A percentile compares a stretch with the other conserved stretches of the same genome.
phyloP scores from a whole-genome alignment of 2,329 filamentous ascomycete species.

The Pseudocercospora ulei region DNA sequence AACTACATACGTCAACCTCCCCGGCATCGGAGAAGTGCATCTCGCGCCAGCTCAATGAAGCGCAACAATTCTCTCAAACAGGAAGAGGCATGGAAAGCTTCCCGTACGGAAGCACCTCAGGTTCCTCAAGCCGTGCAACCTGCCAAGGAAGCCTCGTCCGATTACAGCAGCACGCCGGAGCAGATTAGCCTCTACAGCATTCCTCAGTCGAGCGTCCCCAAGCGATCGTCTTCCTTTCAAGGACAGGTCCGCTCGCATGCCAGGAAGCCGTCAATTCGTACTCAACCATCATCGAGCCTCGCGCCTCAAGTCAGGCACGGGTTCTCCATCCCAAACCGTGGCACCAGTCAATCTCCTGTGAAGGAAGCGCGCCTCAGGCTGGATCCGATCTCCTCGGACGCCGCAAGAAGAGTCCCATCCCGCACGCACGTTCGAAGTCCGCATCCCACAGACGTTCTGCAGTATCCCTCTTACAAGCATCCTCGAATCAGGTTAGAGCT shows the following conservation, averaged over 20 bases:
- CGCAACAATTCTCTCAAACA: constrained; percentile 23
- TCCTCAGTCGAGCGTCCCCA: constrained; percentile 39
- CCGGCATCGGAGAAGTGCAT: constrained; percentile 23
- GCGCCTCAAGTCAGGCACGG: constrained; percentile 16
- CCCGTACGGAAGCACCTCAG: background rate
- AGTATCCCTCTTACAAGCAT: constrained; percentile 43
- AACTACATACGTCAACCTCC: constrained; percentile 13
- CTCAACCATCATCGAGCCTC: constrained; percentile 9
- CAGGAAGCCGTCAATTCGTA: constrained; percentile 23
- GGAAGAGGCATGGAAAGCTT: constrained; percentile 21
- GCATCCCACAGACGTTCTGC: constrained; percentile 43
- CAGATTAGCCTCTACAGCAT: constrained; percentile 41
- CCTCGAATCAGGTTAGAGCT: constrained; percentile 43
- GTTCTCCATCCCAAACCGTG: constrained; percentile 39
- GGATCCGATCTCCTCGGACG: constrained; percentile 39
- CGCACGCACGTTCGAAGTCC: constrained; percentile 43
- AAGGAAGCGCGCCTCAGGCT: constrained; percentile 37
- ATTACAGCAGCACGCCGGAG: constrained; percentile 34
- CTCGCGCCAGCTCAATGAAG: constrained; percentile 28
- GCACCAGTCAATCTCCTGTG: constrained; percentile 43
- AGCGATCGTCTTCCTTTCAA: constrained; percentile 39
- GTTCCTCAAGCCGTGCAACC: constrained; percentile 1
- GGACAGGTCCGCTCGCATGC: constrained; percentile 11
- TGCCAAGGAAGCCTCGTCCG: constrained; percentile 25
- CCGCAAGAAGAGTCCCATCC: constrained; percentile 39